Evolutionary conservation across 2,329 filamentous ascomycete genomes (phyloP).

Genomic region (Penicillium sp.): DNA sequence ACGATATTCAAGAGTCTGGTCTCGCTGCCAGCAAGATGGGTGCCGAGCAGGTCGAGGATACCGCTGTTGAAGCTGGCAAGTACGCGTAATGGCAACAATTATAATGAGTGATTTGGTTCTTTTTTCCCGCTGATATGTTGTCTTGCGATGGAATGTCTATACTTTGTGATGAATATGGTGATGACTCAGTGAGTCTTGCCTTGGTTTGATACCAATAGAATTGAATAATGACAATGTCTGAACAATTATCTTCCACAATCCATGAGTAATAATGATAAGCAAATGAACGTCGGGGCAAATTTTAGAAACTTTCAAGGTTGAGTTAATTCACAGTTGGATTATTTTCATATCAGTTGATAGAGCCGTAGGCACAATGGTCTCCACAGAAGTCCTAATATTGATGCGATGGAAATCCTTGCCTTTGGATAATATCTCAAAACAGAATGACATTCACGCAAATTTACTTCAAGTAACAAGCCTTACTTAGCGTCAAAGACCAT

Average conservation of each 20-base stretch:
- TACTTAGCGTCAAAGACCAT: too few species aligned
- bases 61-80: slow-evolving; percentile 6
- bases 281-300: background rate
- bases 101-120: background rate
- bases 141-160: background rate
- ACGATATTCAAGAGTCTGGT: slow-evolving; percentile 21
- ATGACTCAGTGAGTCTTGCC: background rate
- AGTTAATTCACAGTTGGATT: too few species aligned
- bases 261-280: too few species aligned
- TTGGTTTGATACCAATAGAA: background rate
- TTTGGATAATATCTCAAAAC: too few species aligned
- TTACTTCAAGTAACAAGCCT: too few species aligned
- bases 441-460: too few species aligned
- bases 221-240: background rate
- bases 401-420: too few species aligned
- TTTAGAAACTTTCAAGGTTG: too few species aligned
- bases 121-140: background rate
- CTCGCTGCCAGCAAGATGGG: slow-evolving; percentile 15
- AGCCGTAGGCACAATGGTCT: too few species aligned
- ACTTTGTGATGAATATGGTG: background rate
- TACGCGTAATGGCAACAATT: slow-evolving; percentile 10
- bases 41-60: slow-evolving; percentile 19
- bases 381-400: too few species aligned
- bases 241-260: background rate
- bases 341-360: too few species aligned